Base-by-base conservation (phyloP, 352 stramenopile species). In the Phytopythium sindhum region DNA sequence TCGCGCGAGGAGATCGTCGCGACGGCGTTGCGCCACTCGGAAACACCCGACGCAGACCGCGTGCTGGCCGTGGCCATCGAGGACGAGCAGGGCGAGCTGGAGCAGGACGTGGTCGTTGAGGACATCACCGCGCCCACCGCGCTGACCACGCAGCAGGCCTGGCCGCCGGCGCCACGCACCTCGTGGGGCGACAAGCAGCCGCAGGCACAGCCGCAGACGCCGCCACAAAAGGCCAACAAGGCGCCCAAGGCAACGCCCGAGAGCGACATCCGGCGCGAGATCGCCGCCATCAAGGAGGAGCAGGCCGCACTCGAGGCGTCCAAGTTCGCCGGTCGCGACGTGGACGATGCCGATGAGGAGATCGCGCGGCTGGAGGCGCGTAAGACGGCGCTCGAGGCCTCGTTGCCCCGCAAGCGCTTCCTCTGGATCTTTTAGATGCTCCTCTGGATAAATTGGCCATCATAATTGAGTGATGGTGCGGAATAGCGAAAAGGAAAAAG, bases 271-370 rank as follows among this genome's bases (percentile, higher is more conserved):
- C 71, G 71, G 0, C 62, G 69, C 28, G 82, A 95, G 69, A 80
- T 93, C 37, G 69, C 87, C 6, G 64, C 73, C 60, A 82, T 95
- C 53, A 66, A 70, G n/a, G 57, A 75, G 28, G 68, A 90, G 65
- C 81, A 92, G 67, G 62, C 68, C n/a, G 75, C 71, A 31, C 67
- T 91, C 9, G 84, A 93, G 57, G 75, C 77, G 58, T 77, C 81
- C 67, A 93, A 93, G 72, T 91, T 80, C 63, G 70, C 84, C 15
- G 82, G 79, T 42, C 80, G 86, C 23, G 86, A 95, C 60, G 88
- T 95, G 52, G 86, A 95, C 62, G 86, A 90, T 37, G 81, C 65
- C 21, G 81, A 95, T 59, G 86, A 89, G 41, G 82, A 93, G 71
- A 90, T 95, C 51, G 70, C 62, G 11, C 66, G 56, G 39, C 66